Percentiles rank a stretch among this genome's conserved stretches.
These are phyloP conservation scores for Lomentospora prolificans DNA, from an alignment of 2,329 filamentous ascomycete species.

Conservation along the genomic window DNA sequence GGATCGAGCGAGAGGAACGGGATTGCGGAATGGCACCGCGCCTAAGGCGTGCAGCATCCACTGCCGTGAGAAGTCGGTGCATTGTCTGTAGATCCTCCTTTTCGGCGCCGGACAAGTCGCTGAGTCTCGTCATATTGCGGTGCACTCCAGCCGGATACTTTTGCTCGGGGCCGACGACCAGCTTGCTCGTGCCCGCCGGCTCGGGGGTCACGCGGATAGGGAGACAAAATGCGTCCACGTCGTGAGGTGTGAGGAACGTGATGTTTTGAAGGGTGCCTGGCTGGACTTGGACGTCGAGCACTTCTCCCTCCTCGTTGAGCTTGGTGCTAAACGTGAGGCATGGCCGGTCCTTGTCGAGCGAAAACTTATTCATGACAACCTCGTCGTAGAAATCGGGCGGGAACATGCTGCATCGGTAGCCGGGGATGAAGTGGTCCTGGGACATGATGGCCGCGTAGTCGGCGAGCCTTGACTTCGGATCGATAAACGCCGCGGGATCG, in stretches of 20 bases:
- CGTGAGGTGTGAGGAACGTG: constrained; percentile 44
- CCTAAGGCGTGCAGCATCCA: constrained; percentile 30
- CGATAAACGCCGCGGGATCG: constrained; percentile 64
- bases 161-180: constrained; percentile 20
- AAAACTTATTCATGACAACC: constrained; percentile 40
- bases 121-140: constrained; percentile 32
- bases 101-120: constrained; percentile 31
- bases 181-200: constrained; percentile 15
- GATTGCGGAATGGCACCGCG: constrained; percentile 42
- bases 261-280: constrained; percentile 44
- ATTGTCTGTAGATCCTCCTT: constrained; percentile 37
- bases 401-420: constrained; percentile 50
- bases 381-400: constrained; percentile 25
- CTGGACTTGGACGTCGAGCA: constrained; percentile 45
- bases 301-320: constrained; percentile 38
- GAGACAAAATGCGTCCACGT: constrained; percentile 35
- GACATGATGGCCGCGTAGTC: constrained; percentile 51
- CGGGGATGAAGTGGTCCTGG: constrained; percentile 50
- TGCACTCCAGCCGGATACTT: constrained; percentile 15
- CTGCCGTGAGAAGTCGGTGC: constrained; percentile 34
- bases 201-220: constrained; percentile 18
- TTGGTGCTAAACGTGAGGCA: constrained; percentile 54
- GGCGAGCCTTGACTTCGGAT: constrained; percentile 46
- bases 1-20: constrained; percentile 29
- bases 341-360: constrained; percentile 39